phyloP scores from a whole-genome alignment of 441 rosid genomes.

The Populus hybrid region DNA sequence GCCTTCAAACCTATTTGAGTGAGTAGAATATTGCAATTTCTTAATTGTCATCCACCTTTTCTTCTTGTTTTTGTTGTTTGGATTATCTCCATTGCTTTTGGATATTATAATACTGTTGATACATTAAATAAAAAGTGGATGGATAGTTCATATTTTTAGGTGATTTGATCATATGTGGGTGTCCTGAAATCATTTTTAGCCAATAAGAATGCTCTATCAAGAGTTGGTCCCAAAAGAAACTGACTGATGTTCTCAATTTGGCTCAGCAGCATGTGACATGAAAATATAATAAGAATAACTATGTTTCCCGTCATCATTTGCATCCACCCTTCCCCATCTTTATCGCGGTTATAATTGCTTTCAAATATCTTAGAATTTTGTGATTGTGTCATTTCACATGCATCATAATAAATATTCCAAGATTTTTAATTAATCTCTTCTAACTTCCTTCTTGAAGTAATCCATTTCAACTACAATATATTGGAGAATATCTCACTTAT shows the following conservation, averaged over 20 bases:
- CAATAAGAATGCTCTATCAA: not conserved
- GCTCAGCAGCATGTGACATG: not conserved
- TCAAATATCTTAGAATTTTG: not conserved
- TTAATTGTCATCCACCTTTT: not conserved
- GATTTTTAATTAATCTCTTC: not conserved
- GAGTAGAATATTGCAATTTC: conserved; percentile 37
- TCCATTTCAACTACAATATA: not conserved
- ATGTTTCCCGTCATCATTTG: not conserved
- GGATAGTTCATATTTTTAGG: not conserved
- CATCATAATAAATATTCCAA: conserved; percentile 1
- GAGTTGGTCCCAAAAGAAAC: not conserved
- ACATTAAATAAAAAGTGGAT: not conserved
- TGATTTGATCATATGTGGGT: not conserved
- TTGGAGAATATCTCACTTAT: not conserved
- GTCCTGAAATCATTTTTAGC: not conserved
- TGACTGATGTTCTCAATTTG: not conserved
- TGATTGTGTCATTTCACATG: not conserved
- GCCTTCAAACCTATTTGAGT: conserved; percentile 97
- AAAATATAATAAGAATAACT: not conserved
- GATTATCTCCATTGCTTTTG: not conserved
- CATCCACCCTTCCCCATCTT: not conserved
- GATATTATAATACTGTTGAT: not conserved
- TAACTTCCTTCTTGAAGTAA: not conserved
- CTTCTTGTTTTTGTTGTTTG: not conserved
- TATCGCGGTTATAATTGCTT: not conserved